Evolutionary conservation across 495 filamentous ascomycete genomes (phyloP), one percentile per base, ranked within the genome.

Genomic region (Hyaloscypha bicolor): DNA sequence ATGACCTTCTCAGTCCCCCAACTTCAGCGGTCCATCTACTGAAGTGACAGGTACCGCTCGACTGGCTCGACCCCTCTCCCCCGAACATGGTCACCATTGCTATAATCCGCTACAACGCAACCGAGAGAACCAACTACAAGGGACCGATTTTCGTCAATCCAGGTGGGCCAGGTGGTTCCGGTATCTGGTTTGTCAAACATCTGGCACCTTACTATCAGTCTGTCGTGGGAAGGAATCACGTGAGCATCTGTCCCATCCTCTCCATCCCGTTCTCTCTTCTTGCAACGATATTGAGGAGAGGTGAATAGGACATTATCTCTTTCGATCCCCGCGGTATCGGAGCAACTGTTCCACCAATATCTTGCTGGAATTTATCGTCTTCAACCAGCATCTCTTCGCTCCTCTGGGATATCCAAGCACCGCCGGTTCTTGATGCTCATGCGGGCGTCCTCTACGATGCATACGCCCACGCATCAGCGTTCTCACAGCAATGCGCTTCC

Each of bases 141-240:
- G 83, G 83, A 4, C 78, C 82, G 0, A 72, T 85, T 9, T 75
- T 86, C 57, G 79, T 85, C 66, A 86, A 86, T 69, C 83, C 83
- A 21, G 69, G 83, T 29, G 83, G 83, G 6, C 83, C 83, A 0
- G 83, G 83, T 6, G 83, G 80, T 0, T 80, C 76, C 1, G 83
- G 83, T 5, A 76, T 84, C 5, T 78, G 68, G 53, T 72, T 78
- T 2, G 68, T 80, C 6, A 75, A 71, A 30, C 69, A 74, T 33
- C 74, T 75, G 30, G 83, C 80, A 0, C 56, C 57, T 5, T 61
- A 72, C 35, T 67, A 85, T 53, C 83, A 86, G 64, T 72, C 76
- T 9, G 78, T 85, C 39, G 74, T 83, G 8, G 83, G 83, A 12
- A 71, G 62, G 19, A 81, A 83, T 60, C 67, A 71, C 42, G 69